Conservation (phyloP, 495 filamentous ascomycete genomes). For the Entonaema liquescens region DNA sequence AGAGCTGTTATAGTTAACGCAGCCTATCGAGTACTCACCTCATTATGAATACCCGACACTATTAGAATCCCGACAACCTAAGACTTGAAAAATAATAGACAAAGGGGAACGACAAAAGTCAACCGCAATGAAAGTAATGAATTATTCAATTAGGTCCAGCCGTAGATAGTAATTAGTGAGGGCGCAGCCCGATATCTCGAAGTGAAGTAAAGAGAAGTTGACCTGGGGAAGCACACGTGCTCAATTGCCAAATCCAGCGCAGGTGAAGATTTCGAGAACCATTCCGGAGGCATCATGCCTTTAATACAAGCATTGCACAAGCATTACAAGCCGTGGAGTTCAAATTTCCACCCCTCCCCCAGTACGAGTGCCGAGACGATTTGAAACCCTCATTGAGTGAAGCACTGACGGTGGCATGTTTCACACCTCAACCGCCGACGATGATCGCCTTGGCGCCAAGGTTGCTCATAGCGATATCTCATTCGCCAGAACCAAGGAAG, state of each 20-base stretch:
- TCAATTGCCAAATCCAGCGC: constrained; percentile 17
- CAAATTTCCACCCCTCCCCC: neutral
- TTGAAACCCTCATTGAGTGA: constrained; percentile 27
- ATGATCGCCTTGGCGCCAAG: constrained; percentile 40
- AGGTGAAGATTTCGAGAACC: constrained; percentile 20
- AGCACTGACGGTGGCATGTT: constrained; percentile 29
- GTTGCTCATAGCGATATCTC: neutral
- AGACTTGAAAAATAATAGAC: constrained; percentile 10
- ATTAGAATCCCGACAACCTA: constrained; percentile 23
- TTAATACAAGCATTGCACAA: constrained; percentile 11
- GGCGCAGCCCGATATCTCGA: constrained; percentile 34
- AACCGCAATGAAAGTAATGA: constrained; percentile 21
- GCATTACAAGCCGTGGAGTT: neutral
- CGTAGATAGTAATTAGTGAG: constrained; percentile 32
- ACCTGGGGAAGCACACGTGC: constrained; percentile 31
- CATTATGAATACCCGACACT: constrained; percentile 32
- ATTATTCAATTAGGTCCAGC: constrained; percentile 33
- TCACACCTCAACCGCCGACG: constrained; percentile 23
- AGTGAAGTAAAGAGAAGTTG: constrained; percentile 24
- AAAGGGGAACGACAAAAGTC: constrained; percentile 15
- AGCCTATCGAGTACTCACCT: constrained; percentile 12
- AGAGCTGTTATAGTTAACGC: neutral
- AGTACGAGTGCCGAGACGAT: constrained; percentile 5
- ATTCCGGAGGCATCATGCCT: neutral
- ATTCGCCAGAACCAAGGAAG: constrained; percentile 20